Conservation (phyloP, 495 filamentous ascomycete genomes). For the Trichoderma parareesei region DNA sequence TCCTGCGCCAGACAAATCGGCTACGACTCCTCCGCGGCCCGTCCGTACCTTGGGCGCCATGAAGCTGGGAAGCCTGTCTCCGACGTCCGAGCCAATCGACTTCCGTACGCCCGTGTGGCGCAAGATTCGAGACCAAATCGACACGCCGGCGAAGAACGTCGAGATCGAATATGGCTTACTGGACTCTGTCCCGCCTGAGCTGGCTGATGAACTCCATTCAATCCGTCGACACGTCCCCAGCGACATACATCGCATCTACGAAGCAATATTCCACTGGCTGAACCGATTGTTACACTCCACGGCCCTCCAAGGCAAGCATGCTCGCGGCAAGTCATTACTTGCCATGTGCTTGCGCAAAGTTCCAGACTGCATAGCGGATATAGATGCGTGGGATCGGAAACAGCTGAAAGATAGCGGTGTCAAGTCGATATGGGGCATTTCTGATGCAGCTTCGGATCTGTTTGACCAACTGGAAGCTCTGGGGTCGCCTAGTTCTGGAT, state of each 20-base stretch:
- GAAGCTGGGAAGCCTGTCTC: not conserved
- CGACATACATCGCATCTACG: conserved; percentile 20
- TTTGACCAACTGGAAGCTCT: conserved; percentile 60
- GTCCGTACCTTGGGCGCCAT: not conserved
- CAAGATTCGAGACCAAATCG: not conserved
- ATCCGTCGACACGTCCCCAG: conserved; percentile 14
- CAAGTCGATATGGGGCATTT: conserved; percentile 28
- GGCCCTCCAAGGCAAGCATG: conserved; percentile 3
- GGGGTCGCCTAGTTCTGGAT: conserved; percentile 48
- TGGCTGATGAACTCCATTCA: conserved; percentile 16
- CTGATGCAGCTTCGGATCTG: conserved; percentile 39
- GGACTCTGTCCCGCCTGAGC: not conserved
- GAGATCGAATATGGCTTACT: not conserved
- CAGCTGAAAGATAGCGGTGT: conserved; percentile 43
- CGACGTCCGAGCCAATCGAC: not conserved
- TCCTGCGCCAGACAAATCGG: not conserved
- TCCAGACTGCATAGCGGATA: conserved; percentile 53
- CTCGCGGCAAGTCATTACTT: conserved; percentile 42
- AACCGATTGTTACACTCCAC: conserved; percentile 43
- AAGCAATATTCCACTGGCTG: conserved; percentile 40
- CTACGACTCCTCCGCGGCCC: not conserved
- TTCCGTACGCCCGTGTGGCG: not conserved
- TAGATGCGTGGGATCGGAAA: conserved; percentile 45
- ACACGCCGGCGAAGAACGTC: conserved; percentile 1
- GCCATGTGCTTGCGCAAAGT: conserved; percentile 56